Conservation (phyloP, 768 basidiomycete species). For the Lactarius hatsudake region DNA sequence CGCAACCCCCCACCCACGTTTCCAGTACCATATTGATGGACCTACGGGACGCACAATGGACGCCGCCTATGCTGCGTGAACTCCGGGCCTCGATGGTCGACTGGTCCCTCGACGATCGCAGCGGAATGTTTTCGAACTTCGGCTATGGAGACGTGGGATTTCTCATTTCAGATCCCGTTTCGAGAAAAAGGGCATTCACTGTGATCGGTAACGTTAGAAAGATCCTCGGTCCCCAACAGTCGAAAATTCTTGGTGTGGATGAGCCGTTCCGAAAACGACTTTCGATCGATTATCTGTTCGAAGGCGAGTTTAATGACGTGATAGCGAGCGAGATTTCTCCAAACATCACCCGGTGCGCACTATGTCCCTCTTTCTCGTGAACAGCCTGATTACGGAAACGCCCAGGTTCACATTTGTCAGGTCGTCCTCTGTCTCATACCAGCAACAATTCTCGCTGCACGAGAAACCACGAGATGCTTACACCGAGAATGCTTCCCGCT, state of each 20-base stretch:
- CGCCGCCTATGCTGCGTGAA: constrained; percentile 12
- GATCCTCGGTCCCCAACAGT: constrained; percentile 5
- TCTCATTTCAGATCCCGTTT: constrained; percentile 5
- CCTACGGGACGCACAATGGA: constrained; percentile 11
- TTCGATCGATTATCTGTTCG: constrained; percentile 6
- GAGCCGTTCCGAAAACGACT: constrained; percentile 8
- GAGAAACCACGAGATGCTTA: constrained; percentile 12
- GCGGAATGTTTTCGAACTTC: constrained; percentile 15
- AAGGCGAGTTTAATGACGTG: constrained; percentile 13
- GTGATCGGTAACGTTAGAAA: neutral
- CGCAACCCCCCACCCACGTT: constrained; percentile 7
- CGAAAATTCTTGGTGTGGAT: constrained; percentile 8
- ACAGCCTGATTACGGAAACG: neutral
- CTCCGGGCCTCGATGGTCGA: constrained; percentile 17
- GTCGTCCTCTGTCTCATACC: neutral
- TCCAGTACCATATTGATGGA: constrained; percentile 4
- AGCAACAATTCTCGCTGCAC: constrained; percentile 17
- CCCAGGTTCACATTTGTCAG: constrained; percentile 12
- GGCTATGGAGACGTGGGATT: constrained; percentile 16
- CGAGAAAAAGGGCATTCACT: constrained; percentile 9
- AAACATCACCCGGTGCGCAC: constrained; percentile 3
- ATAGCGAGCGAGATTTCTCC: constrained; percentile 1
- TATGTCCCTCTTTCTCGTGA: neutral
- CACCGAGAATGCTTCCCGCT: constrained; percentile 2
- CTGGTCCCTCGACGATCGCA: constrained; percentile 11